Conservation (phyloP, 192 early-diverging fungal species). For the Neocallimastix lanati region DNA sequence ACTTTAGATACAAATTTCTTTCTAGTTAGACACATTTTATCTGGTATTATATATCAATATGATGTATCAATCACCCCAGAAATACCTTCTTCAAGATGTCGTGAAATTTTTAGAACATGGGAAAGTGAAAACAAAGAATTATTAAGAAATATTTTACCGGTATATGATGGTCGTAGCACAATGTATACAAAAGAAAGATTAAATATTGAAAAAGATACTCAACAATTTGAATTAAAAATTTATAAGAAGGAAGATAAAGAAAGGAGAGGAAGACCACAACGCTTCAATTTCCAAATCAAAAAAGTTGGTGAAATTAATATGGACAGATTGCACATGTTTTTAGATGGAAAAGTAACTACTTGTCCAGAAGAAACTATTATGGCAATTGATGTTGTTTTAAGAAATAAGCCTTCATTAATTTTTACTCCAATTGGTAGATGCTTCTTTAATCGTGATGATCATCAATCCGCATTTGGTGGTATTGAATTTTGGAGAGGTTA, state of each 20-base stretch:
- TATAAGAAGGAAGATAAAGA: neutral
- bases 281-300: conserved; percentile 45
- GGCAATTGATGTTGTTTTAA: conserved; percentile 51
- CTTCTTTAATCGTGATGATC: conserved; percentile 61
- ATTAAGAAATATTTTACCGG: neutral
- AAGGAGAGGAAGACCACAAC: conserved; percentile 1
- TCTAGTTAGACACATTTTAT: neutral
- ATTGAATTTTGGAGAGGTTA: conserved; percentile 86
- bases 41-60: neutral
- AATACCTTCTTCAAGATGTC: neutral
- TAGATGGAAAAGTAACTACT: neutral
- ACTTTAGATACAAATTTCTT: neutral
- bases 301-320: conserved; percentile 49
- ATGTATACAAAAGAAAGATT: neutral
- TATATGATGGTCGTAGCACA: neutral
- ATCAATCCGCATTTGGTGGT: conserved; percentile 38
- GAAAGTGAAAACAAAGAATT: neutral
- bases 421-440: conserved; percentile 70
- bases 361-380: neutral
- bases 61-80: neutral
- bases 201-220: neutral
- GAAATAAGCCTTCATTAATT: conserved; percentile 54
- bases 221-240: neutral
- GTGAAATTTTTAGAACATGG: neutral
- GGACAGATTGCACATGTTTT: conserved; percentile 4